Conservation (phyloP, 257 asterid genomes). For the Gynochthodes officinalis region DNA sequence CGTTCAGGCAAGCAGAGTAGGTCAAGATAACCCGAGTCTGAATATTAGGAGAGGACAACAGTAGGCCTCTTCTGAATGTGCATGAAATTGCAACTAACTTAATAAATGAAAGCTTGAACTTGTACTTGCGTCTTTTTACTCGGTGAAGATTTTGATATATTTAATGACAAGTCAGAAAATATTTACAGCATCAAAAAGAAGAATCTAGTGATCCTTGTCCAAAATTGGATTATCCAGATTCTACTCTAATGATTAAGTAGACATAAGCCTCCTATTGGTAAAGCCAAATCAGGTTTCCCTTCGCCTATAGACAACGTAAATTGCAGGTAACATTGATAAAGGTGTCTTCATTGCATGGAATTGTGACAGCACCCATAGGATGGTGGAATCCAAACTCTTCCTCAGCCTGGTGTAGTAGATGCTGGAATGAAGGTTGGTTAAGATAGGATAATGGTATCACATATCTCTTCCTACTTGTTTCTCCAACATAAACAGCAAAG, state of each 20-base stretch:
- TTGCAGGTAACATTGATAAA: constrained; percentile 23
- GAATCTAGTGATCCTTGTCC: background rate
- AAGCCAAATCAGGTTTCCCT: background rate
- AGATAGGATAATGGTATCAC: constrained; percentile 26
- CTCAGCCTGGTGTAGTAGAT: too few relatives aligned
- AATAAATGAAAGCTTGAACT: too few relatives aligned
- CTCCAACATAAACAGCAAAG: constrained; percentile 11
- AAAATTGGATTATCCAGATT: background rate
- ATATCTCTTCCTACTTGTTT: constrained; percentile 11
- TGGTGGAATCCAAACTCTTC: too few relatives aligned
- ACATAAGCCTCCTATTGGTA: background rate
- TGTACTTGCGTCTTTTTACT: too few relatives aligned
- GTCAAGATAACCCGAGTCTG: too few relatives aligned
- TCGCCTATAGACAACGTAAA: background rate
- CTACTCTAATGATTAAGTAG: background rate
- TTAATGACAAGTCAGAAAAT: background rate
- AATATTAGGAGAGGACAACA: too few relatives aligned
- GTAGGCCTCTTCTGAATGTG: too few relatives aligned
- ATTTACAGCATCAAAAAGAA: background rate
- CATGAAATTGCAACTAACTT: too few relatives aligned
- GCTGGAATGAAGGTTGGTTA: too few relatives aligned
- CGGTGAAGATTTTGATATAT: background rate
- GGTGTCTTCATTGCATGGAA: constrained; percentile 32
- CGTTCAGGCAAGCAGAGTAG: too few relatives aligned
- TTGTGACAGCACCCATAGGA: constrained; percentile 34